Base-by-base conservation (phyloP, 306 rosid species). In the Fragaria nilgerrensis region DNA sequence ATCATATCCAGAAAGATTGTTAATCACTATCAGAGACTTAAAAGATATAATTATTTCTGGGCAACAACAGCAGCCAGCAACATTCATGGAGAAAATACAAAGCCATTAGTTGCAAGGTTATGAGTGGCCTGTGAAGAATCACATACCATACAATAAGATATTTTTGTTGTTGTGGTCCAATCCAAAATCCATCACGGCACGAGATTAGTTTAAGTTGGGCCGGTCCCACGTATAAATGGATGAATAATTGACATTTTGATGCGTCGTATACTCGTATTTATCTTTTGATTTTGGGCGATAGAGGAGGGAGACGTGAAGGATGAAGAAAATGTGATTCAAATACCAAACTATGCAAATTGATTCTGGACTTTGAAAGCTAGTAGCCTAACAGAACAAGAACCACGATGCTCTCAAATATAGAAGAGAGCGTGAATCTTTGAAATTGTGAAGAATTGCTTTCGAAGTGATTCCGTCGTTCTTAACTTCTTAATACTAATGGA, bases 21-120 rank as follows among this genome's bases (percentile, higher is more conserved):
- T 75, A 61, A 75, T 74, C 48, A 43, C 69, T 34, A 22, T 73
- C 53, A 39, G 10, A 16, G 25, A 9, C 4, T 9, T 19, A 16
- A 32, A 32, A 2, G 19, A 11, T 15, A 20, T 70, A 7, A 52
- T 52, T n/a, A 19, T 34, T 10, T 5, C 7, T 0, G 16, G 36
- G 17, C 12, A 14, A 32, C 3, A 74, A 1, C 1, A 17, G 7
- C 10, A 41, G 0, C 1, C 19, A 17, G 2, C 1, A 19, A 17
- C 48, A 75, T 44, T 75, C 2, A 75, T 75, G 20, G 78, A 44
- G 61, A 75, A 75, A 45, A 19, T 62, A 75, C 78, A 62, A 62
- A 75, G 11, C 16, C 22, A 23, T 27, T 44, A 19, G 52, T 25
- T 23, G 68, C 77, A 23, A 2, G 19, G 58, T n/a, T 29, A 5